Evolutionary conservation across 805 yeast species (phyloP).

Genomic region (Babjeviella inositovora): DNA sequence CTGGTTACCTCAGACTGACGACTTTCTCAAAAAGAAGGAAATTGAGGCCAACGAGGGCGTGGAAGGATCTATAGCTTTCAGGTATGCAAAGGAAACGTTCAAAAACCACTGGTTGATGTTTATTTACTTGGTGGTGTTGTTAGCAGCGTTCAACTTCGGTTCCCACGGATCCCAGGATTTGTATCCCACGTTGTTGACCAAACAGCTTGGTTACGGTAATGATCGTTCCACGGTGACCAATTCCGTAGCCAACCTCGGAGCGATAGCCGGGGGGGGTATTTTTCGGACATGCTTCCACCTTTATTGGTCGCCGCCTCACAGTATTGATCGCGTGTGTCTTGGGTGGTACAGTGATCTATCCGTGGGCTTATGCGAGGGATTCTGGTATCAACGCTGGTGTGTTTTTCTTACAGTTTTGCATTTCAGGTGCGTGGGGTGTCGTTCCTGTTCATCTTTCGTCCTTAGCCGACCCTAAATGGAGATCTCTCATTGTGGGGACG

Average conservation of each 20-base stretch:
- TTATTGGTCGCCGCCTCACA: constrained; percentile 45
- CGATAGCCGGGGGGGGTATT: constrained; percentile 45
- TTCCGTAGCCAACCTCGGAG: constrained; percentile 52
- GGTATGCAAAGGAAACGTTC: constrained; percentile 15
- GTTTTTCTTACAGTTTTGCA: constrained; percentile 48
- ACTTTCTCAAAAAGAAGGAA: constrained; percentile 18
- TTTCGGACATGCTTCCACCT: constrained; percentile 40
- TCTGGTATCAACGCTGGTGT: constrained; percentile 40
- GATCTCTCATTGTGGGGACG: constrained; percentile 45
- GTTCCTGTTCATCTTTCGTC: constrained; percentile 53
- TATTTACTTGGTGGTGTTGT: constrained; percentile 37
- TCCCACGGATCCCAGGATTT: constrained; percentile 68
- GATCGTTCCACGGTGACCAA: constrained; percentile 42
- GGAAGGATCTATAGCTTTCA: constrained; percentile 2
- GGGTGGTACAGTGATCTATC: constrained; percentile 49
- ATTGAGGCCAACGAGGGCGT: constrained; percentile 5
- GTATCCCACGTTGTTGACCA: constrained; percentile 44
- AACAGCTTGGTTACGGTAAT: constrained; percentile 27
- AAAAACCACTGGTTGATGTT: constrained; percentile 44
- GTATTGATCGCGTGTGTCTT: constrained; percentile 29
- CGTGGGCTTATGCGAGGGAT: constrained; percentile 29
- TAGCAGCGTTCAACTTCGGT: constrained; percentile 59
- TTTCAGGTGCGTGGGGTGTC: constrained; percentile 67
- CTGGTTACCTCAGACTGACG: constrained; percentile 42
- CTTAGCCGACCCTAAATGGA: constrained; percentile 45